Percentiles rank a stretch among this genome's conserved stretches.
Conservation (phyloP, 805 yeast genomes). For the Jamesozyma spencerorum region DNA sequence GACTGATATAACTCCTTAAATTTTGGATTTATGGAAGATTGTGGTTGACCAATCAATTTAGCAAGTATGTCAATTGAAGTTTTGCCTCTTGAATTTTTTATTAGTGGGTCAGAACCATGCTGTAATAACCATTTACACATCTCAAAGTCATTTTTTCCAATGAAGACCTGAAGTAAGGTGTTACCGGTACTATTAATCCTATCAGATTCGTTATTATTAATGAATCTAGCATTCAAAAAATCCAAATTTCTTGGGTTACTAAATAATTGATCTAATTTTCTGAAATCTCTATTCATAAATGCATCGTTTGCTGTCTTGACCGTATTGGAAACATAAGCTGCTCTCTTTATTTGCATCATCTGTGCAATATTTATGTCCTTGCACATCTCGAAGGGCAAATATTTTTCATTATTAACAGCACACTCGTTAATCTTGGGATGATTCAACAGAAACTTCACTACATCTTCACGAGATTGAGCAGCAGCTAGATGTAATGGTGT, state of each 20-base stretch:
- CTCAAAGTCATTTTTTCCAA: slow-evolving; percentile 59
- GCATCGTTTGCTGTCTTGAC: slow-evolving; percentile 60
- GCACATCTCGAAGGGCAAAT: slow-evolving; percentile 79
- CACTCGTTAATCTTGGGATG: slow-evolving; percentile 74
- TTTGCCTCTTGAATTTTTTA: slow-evolving; percentile 69
- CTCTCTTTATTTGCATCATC: slow-evolving; percentile 65
- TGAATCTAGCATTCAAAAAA: slow-evolving; percentile 63
- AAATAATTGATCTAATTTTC: slow-evolving; percentile 52
- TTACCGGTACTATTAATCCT: slow-evolving; percentile 78
- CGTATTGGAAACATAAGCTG: slow-evolving; percentile 63
- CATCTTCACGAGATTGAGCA: slow-evolving; percentile 58
- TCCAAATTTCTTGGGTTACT: slow-evolving; percentile 69
- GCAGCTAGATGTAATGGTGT: slow-evolving; percentile 92
- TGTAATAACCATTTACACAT: slow-evolving; percentile 82
- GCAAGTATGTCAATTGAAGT: slow-evolving; percentile 67
- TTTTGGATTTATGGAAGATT: slow-evolving; percentile 14
- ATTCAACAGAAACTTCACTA: slow-evolving; percentile 56
- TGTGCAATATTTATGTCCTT: slow-evolving; percentile 54
- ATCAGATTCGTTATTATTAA: slow-evolving; percentile 34
- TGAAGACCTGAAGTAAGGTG: slow-evolving; percentile 82
- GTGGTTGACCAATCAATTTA: slow-evolving; percentile 12
- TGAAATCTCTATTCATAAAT: slow-evolving; percentile 61
- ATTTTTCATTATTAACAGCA: slow-evolving; percentile 52
- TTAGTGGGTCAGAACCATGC: slow-evolving; percentile 93
- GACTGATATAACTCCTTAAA: slow-evolving; percentile 58